phyloP scores from a whole-genome alignment of 768 basidiomycete genomes.

The Lentinula sp. region DNA sequence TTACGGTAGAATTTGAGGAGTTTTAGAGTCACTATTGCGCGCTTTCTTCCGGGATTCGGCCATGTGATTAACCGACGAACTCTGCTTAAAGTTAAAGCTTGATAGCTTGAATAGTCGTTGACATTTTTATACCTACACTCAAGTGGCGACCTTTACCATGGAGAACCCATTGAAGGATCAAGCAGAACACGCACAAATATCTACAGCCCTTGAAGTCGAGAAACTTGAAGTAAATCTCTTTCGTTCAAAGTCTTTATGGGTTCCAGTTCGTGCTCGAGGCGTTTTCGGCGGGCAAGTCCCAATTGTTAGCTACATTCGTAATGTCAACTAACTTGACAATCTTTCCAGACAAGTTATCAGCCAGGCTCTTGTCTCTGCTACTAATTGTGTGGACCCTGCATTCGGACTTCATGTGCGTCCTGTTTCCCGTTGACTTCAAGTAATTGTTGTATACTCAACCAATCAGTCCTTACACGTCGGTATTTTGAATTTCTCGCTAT shows the following conservation, averaged over 20 bases:
- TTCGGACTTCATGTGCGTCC: slow-evolving; percentile 70
- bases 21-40: too few relatives aligned
- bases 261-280: slow-evolving; percentile 58
- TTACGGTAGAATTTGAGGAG: slow-evolving; percentile 85
- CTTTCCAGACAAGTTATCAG: slow-evolving; percentile 67
- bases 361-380: slow-evolving; percentile 79
- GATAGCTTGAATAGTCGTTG: background rate
- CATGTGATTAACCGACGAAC: background rate
- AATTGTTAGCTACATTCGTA: background rate
- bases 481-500: background rate
- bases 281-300: slow-evolving; percentile 68
- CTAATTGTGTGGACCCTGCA: slow-evolving; percentile 59
- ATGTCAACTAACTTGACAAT: background rate
- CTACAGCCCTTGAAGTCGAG: slow-evolving; percentile 73
- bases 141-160: slow-evolving; percentile 17
- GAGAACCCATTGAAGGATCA: slow-evolving; percentile 31
- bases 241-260: slow-evolving; percentile 67
- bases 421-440: background rate
- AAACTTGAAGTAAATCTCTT: slow-evolving; percentile 72
- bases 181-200: slow-evolving; percentile 62
- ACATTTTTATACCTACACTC: slow-evolving; percentile 15
- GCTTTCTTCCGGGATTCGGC: background rate
- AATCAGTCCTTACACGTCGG: slow-evolving; percentile 66
- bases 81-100: background rate
- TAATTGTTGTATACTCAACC: background rate